Evolutionary conservation across 305 asterid genomes (phyloP).

Genomic region (Monarda citriodora): DNA sequence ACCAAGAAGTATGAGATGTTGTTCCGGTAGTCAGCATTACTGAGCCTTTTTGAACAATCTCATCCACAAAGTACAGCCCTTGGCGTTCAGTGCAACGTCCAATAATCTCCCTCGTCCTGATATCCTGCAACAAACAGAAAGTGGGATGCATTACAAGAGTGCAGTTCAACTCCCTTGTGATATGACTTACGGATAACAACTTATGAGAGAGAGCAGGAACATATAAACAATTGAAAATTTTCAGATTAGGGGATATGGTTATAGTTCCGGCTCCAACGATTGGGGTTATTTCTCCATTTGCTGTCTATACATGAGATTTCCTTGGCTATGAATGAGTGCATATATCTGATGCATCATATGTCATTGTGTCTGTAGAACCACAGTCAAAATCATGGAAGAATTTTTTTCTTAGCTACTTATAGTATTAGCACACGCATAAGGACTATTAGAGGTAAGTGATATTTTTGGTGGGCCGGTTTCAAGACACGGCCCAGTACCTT

Average conservation of each 20-base stretch:
- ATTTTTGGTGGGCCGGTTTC: too few relatives aligned
- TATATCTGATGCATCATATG: background rate
- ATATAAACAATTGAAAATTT: background rate
- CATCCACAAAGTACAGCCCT: background rate
- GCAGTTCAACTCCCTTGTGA: background rate
- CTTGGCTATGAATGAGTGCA: background rate
- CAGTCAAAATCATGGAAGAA: too few relatives aligned
- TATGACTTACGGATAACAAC: background rate
- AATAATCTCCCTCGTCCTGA: background rate
- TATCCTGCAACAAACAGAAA: background rate
- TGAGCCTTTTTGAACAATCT: background rate
- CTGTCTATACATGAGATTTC: background rate
- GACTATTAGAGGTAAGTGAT: too few relatives aligned
- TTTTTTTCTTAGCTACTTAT: too few relatives aligned
- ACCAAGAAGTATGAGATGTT: background rate
- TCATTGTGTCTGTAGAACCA: slow-evolving; percentile 8
- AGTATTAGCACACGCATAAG: too few relatives aligned
- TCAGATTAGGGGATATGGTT: background rate
- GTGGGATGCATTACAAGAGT: background rate
- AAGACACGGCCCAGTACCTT: too few relatives aligned
- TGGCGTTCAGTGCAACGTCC: too few relatives aligned
- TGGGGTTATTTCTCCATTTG: background rate
- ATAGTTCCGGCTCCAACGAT: too few relatives aligned
- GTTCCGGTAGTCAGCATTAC: slow-evolving; percentile 1
- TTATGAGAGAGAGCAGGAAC: background rate